phyloP scores from a whole-genome alignment of 2,329 filamentous ascomycete genomes.

The Calonectria pteridis region DNA sequence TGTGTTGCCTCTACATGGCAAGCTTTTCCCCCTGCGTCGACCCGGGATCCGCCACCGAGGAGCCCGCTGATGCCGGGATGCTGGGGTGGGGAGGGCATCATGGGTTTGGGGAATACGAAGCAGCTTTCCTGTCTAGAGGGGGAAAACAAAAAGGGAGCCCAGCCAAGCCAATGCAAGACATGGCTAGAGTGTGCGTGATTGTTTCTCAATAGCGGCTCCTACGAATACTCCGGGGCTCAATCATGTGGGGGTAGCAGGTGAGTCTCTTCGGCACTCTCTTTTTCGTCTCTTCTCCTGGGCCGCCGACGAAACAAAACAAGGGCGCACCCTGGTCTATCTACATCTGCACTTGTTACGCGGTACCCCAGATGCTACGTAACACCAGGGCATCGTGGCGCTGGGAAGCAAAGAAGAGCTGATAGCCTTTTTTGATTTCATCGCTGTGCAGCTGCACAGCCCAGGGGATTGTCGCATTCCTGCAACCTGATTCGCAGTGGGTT shows the following conservation, averaged over 20 bases:
- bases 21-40: slow-evolving; percentile 12
- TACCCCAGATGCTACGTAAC: slow-evolving; percentile 11
- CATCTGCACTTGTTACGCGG: neutral
- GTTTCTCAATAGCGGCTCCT: neutral
- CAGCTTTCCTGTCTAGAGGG: neutral
- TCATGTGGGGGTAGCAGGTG: neutral
- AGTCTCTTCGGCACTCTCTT: too few species aligned
- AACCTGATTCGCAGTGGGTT: neutral
- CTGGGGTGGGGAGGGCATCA: neutral
- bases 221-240: neutral
- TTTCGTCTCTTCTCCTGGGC: neutral
- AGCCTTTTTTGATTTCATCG: neutral
- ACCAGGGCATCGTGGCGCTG: neutral
- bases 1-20: neutral
- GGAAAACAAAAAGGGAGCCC: neutral
- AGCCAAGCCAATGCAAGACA: slow-evolving; percentile 17
- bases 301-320: slow-evolving; percentile 5
- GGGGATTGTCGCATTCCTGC: slow-evolving; percentile 12
- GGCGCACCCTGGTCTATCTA: neutral
- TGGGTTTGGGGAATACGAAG: slow-evolving; percentile 16
- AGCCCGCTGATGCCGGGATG: slow-evolving; percentile 20
- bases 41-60: slow-evolving; percentile 3
- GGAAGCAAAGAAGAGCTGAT: neutral
- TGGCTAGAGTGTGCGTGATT: neutral
- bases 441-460: neutral